Evolutionary conservation across 176 grass and related monocot genomes (phyloP).

Genomic region (Musa troglodytarum): DNA sequence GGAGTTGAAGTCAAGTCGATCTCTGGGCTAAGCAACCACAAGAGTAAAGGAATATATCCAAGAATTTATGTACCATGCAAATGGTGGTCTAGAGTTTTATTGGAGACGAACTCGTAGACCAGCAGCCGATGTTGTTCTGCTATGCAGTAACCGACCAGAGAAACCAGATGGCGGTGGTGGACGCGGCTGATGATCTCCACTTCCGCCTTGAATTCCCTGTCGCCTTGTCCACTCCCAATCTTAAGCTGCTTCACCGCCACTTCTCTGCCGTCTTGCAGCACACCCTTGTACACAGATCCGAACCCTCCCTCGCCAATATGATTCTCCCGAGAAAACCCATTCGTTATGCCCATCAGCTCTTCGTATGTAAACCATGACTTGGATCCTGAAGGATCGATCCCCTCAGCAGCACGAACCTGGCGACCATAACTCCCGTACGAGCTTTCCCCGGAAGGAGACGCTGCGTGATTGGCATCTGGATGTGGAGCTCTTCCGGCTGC

Average conservation of each 20-base stretch:
- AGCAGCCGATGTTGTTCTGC: slow-evolving; percentile 50
- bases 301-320: slow-evolving; percentile 64
- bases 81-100: slow-evolving; percentile 60
- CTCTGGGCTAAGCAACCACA: not conserved
- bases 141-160: slow-evolving; percentile 63
- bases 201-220: slow-evolving; percentile 61
- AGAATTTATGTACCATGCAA: slow-evolving; percentile 41
- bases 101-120: slow-evolving; percentile 77
- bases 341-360: slow-evolving; percentile 36
- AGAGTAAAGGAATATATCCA: not conserved
- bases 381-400: slow-evolving; percentile 16
- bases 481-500: not conserved
- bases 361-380: slow-evolving; percentile 59
- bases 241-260: slow-evolving; percentile 90
- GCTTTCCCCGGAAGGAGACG: slow-evolving; percentile 22
- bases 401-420: not conserved
- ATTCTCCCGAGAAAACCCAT: slow-evolving; percentile 36
- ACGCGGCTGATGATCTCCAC: slow-evolving; percentile 85
- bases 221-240: slow-evolving; percentile 48
- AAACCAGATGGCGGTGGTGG: slow-evolving; percentile 82
- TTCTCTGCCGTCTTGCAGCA: slow-evolving; percentile 41
- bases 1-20: not conserved
- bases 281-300: slow-evolving; percentile 50
- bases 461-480: slow-evolving; percentile 21
- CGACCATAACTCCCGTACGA: slow-evolving; percentile 21